phyloP scores from a whole-genome alignment of 2,329 filamentous ascomycete species.

The Monosporascus cannonballus region DNA sequence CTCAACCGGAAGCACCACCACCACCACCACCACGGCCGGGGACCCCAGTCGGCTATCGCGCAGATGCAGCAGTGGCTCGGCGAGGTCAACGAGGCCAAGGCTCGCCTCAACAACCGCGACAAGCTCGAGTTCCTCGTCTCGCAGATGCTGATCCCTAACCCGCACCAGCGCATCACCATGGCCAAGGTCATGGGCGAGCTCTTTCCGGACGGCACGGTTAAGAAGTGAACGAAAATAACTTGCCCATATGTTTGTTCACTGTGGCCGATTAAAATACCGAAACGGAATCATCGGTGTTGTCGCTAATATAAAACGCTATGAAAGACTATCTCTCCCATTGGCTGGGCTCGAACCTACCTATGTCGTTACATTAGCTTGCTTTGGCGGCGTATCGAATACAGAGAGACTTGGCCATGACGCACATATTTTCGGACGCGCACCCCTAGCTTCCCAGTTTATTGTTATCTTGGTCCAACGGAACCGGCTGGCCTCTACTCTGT shows the following conservation, averaged over 20 bases:
- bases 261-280: too few species aligned
- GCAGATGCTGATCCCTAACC: conserved; percentile 49
- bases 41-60: conserved; percentile 30
- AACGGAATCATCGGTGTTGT: too few species aligned
- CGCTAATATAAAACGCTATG: too few species aligned
- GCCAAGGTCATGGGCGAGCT: conserved; percentile 42
- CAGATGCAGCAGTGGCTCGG: conserved; percentile 53
- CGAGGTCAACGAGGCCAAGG: conserved; percentile 44
- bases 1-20: conserved; percentile 37
- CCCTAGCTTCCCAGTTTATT: background rate
- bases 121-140: conserved; percentile 44
- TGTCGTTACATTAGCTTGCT: too few species aligned
- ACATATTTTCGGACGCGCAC: background rate
- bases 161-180: conserved; percentile 47
- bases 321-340: too few species aligned
- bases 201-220: conserved; percentile 22
- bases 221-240: conserved; percentile 10
- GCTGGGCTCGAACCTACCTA: too few species aligned
- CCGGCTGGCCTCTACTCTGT: too few species aligned
- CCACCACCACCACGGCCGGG: conserved; percentile 13
- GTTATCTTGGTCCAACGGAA: too few species aligned
- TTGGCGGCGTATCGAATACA: too few species aligned
- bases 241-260: too few species aligned
- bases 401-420: too few species aligned
- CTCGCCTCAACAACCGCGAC: conserved; percentile 39